These are phyloP conservation scores for Fusarium nurragi DNA, from an alignment of 2,329 filamentous ascomycete species.

Conservation along the genomic window DNA sequence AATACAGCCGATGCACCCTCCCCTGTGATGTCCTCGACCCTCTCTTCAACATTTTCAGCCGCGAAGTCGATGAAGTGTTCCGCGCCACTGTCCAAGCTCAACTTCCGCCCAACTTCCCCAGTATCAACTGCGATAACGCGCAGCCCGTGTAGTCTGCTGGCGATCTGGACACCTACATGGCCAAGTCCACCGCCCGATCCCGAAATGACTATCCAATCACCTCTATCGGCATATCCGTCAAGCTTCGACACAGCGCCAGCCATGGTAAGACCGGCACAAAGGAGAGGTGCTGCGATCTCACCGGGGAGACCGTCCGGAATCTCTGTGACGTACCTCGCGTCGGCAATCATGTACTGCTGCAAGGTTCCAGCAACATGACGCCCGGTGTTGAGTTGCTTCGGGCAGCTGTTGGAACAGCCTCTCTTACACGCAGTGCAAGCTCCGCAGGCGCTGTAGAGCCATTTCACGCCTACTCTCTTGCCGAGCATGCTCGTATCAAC, in stretches of 20 bases:
- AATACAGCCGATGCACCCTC: constrained; percentile 45
- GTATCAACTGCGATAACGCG: constrained; percentile 47
- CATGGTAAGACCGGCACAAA: constrained; percentile 50
- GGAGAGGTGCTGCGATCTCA: constrained; percentile 43
- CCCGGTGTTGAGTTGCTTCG: constrained; percentile 54
- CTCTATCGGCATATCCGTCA: neutral
- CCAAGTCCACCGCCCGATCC: constrained; percentile 49
- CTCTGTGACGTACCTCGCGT: constrained; percentile 42
- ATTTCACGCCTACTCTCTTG: constrained; percentile 55
- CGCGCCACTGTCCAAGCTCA: constrained; percentile 41
- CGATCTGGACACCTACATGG: constrained; percentile 48
- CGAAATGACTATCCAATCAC: constrained; percentile 47
- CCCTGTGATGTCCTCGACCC: constrained; percentile 36
- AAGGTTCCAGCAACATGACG: constrained; percentile 48
- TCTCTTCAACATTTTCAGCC: constrained; percentile 28
- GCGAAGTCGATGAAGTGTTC: constrained; percentile 45
- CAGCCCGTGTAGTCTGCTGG: constrained; percentile 27
- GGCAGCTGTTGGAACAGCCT: constrained; percentile 53
- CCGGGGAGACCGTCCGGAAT: constrained; percentile 37
- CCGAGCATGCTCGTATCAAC: constrained; percentile 45
- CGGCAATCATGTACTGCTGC: constrained; percentile 46
- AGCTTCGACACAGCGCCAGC: constrained; percentile 41
- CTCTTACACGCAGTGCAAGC: constrained; percentile 49
- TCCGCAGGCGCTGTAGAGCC: constrained; percentile 55
- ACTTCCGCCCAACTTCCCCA: constrained; percentile 31